Evolutionary conservation across 768 basidiomycete species (phyloP), one percentile per base, ranked within the genome.

Genomic region (Calocera viscosa): DNA sequence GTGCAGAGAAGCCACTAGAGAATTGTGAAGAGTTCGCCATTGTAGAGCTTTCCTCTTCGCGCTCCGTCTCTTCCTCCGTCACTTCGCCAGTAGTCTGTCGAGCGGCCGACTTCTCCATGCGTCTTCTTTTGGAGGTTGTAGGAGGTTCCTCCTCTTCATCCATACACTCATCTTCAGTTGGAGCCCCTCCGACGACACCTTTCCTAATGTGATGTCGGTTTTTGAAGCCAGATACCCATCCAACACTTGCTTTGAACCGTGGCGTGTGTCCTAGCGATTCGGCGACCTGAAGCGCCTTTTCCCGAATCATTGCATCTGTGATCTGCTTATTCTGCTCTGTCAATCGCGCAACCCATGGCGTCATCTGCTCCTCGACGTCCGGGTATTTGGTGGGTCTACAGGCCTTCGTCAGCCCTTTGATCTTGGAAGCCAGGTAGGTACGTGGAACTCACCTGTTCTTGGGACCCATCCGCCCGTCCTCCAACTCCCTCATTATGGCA

Each of bases 221-320:
- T 78, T 93, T 94, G 80, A 93, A 94, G 74, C 91, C 91, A 74
- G 94, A 91, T 65, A 94, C 82, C 92, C 92, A 94, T 2, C 91
- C 90, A 11, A 88, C 85, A 73, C 87, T 90, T n/a, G 89, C 91
- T 77, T 93, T 94, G 83, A 94, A 94, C 74, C 83, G 82, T 67
- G 89, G 87, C 67, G 85, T 32, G 34, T 66, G 66, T 28, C 81
- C 78, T 64, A 86, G 80, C 7, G 70, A 73, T 47, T 79, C 76
- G 1, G 87, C 89, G 68, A 88, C 81, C 69, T 85, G 82, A 69
- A 84, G 84, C 24, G 91, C 91, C 72, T 86, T 84, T 33, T 78
- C 77, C 67, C 86, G 85, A 66, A 86, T 82, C 67, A 81, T 75
- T 7, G 83, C 79, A 75, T 95, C 92, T 34, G 84, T 84, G 68